phyloP scores from a whole-genome alignment of 306 rosid species.

The Cucurbita argyrosperma region DNA sequence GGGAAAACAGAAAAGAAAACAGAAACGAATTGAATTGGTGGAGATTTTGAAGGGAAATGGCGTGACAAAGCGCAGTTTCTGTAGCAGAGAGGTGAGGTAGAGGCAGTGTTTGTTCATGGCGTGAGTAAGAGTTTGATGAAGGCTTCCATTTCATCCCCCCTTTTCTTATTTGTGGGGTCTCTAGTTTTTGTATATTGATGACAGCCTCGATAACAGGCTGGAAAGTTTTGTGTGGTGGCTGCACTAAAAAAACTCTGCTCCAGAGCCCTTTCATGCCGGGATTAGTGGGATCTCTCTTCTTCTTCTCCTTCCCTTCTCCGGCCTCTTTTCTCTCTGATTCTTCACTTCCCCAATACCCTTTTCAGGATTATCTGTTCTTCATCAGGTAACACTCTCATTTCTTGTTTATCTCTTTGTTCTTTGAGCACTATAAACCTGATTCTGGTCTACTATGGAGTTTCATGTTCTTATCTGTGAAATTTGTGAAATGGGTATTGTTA shows the following conservation, averaged over 20 bases:
- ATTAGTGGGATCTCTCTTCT: slow-evolving; percentile 12
- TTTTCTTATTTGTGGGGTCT: slow-evolving; percentile 22
- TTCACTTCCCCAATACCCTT: background rate
- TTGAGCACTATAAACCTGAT: background rate
- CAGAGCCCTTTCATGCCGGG: slow-evolving; percentile 14
- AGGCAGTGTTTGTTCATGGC: background rate
- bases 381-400: slow-evolving; percentile 10
- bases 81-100: background rate
- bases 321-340: slow-evolving; percentile 11
- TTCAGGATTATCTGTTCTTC: background rate
- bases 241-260: slow-evolving; percentile 15
- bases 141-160: slow-evolving; percentile 1
- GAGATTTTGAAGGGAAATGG: background rate
- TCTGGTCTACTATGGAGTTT: slow-evolving; percentile 8
- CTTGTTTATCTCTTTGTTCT: slow-evolving; percentile 7
- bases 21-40: background rate
- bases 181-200: slow-evolving; percentile 16
- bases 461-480: slow-evolving; percentile 2
- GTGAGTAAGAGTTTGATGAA: background rate
- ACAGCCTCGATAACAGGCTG: slow-evolving; percentile 46
- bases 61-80: background rate
- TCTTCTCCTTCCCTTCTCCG: background rate
- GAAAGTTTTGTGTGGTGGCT: slow-evolving; percentile 21
- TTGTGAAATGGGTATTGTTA: slow-evolving; percentile 3
- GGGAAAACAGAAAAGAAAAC: background rate